Base-by-base conservation (phyloP, 2,329 filamentous ascomycete species). In the Pseudogymnoascus pannorum region DNA sequence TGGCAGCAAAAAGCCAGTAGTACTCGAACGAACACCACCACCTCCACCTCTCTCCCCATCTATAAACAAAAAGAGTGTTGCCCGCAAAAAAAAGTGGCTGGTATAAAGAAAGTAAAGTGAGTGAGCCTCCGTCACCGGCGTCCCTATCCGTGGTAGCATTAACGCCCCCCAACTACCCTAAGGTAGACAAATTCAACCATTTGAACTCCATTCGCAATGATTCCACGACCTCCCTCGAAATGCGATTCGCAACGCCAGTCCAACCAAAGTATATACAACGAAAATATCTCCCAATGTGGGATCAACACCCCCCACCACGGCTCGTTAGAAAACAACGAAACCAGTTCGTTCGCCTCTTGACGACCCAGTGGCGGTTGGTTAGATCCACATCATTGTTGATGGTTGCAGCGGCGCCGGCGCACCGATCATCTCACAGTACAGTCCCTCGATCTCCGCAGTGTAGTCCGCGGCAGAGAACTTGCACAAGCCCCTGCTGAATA, bases 401-500 rank as follows among this genome's bases (percentile, higher is more conserved):
- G 26, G 38, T 11, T 44, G 42, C 20, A n/a, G 2, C 40, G 12
- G 12, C 42, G 12, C 3, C 22, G 14, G 24, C 42, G 2, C 12
- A 7, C 42, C 54, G 5, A 58, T 5, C 29, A 33, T 58, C 54
- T 38, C 42, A 4, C 22, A 51, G 7, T 51, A 71, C 4, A 96
- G 75, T 61, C 82, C 83, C 66, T 89, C 82, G 62, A 97, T 88
- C 72, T 96, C 92, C 48, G 79, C 77, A 63, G 95, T 77, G 75
- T 99, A 99, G 69, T 96, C 92, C 58, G 91, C 85, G 8, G 90
- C 89, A 48, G 81, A 82, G 73, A 91, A 89, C 68, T 87, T 88
- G 69, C 80, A 81, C 5, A 97, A 81, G 2, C 90, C 91, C 64
- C 84, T 85, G 22, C 81, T 79, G 63, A 81, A 74, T 71, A 97